Conservation (phyloP, 1,284 basidiomycete genomes). For the Boletus holoroseus region DNA sequence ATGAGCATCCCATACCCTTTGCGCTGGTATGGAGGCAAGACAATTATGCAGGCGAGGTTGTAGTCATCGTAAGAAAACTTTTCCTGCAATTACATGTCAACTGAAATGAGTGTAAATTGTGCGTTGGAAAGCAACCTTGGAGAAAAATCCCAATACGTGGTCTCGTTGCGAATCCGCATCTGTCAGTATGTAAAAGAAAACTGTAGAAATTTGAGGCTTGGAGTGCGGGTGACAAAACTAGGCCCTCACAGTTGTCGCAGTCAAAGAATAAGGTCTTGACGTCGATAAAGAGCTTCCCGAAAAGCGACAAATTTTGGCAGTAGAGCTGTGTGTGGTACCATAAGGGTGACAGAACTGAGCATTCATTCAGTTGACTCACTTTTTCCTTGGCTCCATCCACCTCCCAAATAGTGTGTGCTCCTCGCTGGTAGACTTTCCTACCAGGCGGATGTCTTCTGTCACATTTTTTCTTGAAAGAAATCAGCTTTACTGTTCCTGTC, state of each 20-base stretch:
- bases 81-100: constrained; percentile 51
- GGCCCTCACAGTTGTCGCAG: constrained; percentile 66
- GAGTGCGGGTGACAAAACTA: background rate
- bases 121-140: constrained; percentile 55
- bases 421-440: constrained; percentile 84
- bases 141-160: constrained; percentile 91
- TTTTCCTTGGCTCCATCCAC: constrained; percentile 86
- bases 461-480: constrained; percentile 61
- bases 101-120: background rate
- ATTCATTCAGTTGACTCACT: constrained; percentile 37
- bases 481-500: background rate
- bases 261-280: constrained; percentile 98
- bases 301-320: constrained; percentile 92
- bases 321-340: constrained; percentile 59
- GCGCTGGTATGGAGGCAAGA: constrained; percentile 89
- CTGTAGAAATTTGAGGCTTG: constrained; percentile 35
- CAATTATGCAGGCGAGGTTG: constrained; percentile 96
- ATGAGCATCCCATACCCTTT: constrained; percentile 91
- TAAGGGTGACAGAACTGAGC: background rate
- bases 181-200: constrained; percentile 91
- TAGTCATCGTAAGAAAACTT: constrained; percentile 95
- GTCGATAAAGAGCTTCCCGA: constrained; percentile 98
- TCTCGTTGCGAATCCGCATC: constrained; percentile 69
- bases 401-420: constrained; percentile 91
- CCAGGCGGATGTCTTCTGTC: constrained; percentile 78